These are phyloP conservation scores for Ottelia alismoides DNA, from an alignment of 106 monocot genomes.

Conservation along the genomic window DNA sequence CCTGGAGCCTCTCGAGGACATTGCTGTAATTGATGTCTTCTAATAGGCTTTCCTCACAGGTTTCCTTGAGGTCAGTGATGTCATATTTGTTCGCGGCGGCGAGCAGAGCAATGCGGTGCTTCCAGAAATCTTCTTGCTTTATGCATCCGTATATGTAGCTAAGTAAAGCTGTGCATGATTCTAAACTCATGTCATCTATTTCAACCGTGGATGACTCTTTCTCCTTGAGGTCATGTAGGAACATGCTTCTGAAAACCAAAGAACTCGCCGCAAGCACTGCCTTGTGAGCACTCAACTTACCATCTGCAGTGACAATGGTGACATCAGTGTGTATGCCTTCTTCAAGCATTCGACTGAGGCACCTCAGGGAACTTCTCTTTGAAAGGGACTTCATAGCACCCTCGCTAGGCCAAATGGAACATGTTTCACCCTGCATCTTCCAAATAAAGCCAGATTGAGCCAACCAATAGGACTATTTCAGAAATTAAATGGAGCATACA, in stretches of 20 bases:
- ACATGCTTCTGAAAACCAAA: conserved; percentile 85
- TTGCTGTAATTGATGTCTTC: conserved; percentile 68
- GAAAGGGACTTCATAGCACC: conserved; percentile 30
- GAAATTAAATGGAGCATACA: too few relatives aligned
- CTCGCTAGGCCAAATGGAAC: conserved; percentile 54
- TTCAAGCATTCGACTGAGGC: conserved; percentile 75
- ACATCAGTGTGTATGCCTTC: conserved; percentile 75
- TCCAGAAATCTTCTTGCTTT: conserved; percentile 66
- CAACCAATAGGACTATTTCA: background rate
- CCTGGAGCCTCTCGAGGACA: conserved; percentile 75
- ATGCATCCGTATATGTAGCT: conserved; percentile 73
- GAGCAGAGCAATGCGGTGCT: conserved; percentile 52
- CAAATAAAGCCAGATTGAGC: background rate
- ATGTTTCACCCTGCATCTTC: conserved; percentile 31
- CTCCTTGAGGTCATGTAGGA: conserved; percentile 63
- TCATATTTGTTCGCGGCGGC: conserved; percentile 81
- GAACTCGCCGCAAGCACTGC: conserved; percentile 70
- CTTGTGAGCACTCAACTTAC: conserved; percentile 65
- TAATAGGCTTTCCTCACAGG: conserved; percentile 79
- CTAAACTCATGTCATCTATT: conserved; percentile 64
- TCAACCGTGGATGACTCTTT: conserved; percentile 59
- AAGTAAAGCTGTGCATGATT: conserved; percentile 54
- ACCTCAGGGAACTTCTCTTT: conserved; percentile 30
- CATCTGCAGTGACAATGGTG: conserved; percentile 43
- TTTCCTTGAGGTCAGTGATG: conserved; percentile 54